Conservation (phyloP, 805 yeast species). For the Candida ulmi region DNA sequence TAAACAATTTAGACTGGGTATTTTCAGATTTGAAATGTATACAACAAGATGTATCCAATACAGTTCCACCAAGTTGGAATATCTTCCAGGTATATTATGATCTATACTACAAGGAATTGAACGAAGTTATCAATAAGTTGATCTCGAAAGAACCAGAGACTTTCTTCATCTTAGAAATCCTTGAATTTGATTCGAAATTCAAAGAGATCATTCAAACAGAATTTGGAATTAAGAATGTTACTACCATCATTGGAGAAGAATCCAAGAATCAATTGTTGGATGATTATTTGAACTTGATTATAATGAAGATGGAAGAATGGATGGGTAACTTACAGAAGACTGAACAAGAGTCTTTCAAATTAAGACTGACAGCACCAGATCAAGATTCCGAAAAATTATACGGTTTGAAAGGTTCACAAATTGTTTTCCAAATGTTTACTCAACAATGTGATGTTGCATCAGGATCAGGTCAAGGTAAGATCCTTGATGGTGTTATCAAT, state of each 20-base stretch:
- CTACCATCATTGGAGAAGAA: constrained; percentile 62
- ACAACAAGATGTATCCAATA: constrained; percentile 46
- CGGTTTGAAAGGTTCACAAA: constrained; percentile 72
- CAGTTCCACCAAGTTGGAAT: constrained; percentile 74
- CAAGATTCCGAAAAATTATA: constrained; percentile 56
- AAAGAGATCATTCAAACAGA: constrained; percentile 43
- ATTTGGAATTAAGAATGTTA: constrained; percentile 42
- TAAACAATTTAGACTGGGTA: constrained; percentile 75
- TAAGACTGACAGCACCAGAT: constrained; percentile 71
- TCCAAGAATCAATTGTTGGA: constrained; percentile 67
- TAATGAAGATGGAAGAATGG: constrained; percentile 82
- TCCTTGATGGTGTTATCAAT: constrained; percentile 71
- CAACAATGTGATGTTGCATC: constrained; percentile 89
- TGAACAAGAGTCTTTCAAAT: constrained; percentile 59
- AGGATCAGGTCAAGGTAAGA: constrained; percentile 74
- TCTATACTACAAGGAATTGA: constrained; percentile 63
- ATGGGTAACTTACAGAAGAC: constrained; percentile 58
- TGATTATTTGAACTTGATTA: constrained; percentile 71
- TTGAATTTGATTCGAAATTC: constrained; percentile 73
- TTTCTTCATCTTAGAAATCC: constrained; percentile 59
- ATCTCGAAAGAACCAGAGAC: constrained; percentile 78
- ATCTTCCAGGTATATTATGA: constrained; percentile 55
- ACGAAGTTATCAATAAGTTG: constrained; percentile 56
- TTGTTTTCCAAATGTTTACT: constrained; percentile 76
- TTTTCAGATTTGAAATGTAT: constrained; percentile 73